Conservation (phyloP, 805 yeast species). For the Komagataella mondaviorum region DNA sequence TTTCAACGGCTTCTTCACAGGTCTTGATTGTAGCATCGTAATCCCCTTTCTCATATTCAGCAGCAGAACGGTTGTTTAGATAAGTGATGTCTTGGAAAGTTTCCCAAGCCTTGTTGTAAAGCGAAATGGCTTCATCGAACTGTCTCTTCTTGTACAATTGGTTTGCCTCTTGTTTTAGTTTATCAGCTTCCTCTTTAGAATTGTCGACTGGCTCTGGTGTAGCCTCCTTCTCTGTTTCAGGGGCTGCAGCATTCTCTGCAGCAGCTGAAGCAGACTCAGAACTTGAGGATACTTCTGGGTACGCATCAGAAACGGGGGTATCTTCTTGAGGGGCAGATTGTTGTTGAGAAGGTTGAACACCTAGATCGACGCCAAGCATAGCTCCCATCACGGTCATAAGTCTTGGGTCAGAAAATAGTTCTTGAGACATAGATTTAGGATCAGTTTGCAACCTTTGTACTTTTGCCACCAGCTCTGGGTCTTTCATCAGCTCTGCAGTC, state of each 20-base stretch:
- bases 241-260: constrained; percentile 4
- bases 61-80: constrained; percentile 94
- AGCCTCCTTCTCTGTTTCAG: constrained; percentile 12
- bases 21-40: constrained; percentile 75
- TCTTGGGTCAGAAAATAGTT: constrained; percentile 69
- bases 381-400: constrained; percentile 82
- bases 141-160: constrained; percentile 71
- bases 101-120: constrained; percentile 81
- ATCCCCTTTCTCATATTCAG: constrained; percentile 92
- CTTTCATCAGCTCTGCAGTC: constrained; percentile 77
- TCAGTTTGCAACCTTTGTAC: constrained; percentile 46
- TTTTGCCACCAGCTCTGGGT: constrained; percentile 70
- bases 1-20: constrained; percentile 71
- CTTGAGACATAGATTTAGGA: constrained; percentile 63
- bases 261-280: constrained; percentile 24
- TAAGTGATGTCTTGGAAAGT: constrained; percentile 75
- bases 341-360: constrained; percentile 10
- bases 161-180: constrained; percentile 77
- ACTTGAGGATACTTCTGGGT: constrained; percentile 3
- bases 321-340: constrained; percentile 16
- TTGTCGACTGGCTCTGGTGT: constrained; percentile 13
- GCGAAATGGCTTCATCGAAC: constrained; percentile 85
- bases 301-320: constrained; percentile 1
- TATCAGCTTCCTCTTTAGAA: constrained; percentile 42
- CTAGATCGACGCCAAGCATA: constrained; percentile 66